Evolutionary conservation across 129 eudicot species (phyloP).

Genomic region (Erigeron canadensis): DNA sequence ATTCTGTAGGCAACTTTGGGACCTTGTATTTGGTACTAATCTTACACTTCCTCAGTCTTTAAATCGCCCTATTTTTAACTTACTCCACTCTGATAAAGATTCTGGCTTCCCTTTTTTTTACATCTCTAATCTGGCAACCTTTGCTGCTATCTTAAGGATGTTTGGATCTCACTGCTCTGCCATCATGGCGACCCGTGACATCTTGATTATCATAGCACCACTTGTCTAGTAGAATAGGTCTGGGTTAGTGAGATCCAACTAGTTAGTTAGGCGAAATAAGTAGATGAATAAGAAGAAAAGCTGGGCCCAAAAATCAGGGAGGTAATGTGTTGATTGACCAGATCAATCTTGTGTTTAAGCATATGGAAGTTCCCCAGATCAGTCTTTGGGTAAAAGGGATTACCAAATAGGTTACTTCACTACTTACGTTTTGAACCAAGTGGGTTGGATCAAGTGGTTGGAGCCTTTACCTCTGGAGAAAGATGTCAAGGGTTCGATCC

Average conservation of each 20-base stretch:
- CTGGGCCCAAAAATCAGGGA: not conserved
- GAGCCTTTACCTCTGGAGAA: no score
- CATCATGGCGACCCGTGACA: not conserved
- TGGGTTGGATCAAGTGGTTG: no score
- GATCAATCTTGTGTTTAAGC: no score
- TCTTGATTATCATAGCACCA: not conserved
- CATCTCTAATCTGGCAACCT: not conserved
- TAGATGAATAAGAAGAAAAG: not conserved
- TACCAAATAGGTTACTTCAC: no score
- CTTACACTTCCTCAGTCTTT: not conserved
- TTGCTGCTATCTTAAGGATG: not conserved
- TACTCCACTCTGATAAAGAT: no score
- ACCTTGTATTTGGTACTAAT: no score
- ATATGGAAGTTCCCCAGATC: no score
- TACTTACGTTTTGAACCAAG: no score
- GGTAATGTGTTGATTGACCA: no score
- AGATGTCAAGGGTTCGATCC: no score
- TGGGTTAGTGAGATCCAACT: not conserved
- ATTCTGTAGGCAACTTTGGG: not conserved
- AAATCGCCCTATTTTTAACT: no score
- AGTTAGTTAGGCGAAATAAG: not conserved
- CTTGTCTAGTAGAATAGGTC: not conserved
- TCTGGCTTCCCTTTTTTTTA: not conserved
- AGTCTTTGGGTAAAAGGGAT: no score
- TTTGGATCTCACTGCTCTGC: not conserved